Percentiles rank a stretch among this genome's conserved stretches.
phyloP scores from a whole-genome alignment of 1,284 basidiomycete genomes.

The Meira nashicola region DNA sequence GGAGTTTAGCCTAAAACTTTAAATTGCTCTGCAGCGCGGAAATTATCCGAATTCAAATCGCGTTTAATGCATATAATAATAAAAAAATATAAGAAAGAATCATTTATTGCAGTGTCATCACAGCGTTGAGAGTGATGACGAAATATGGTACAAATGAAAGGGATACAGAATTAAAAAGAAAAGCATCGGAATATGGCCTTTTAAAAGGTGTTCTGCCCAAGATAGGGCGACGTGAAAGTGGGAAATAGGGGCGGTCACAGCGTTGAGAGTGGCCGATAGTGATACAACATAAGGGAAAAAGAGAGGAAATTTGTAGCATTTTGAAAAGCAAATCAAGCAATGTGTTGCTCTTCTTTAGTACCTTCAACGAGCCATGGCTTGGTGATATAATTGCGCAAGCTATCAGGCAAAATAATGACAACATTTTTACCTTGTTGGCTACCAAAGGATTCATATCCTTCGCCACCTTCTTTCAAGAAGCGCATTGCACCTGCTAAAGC shows the following conservation, averaged over 20 bases:
- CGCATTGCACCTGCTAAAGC: constrained; percentile 71
- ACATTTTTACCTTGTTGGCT: constrained; percentile 74
- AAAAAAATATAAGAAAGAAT: too few relatives aligned
- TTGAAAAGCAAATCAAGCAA: not conserved
- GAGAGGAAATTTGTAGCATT: not conserved
- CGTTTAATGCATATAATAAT: too few relatives aligned
- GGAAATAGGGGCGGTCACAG: not conserved
- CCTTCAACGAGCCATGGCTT: constrained; percentile 58
- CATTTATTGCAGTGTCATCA: too few relatives aligned
- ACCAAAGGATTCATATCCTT: constrained; percentile 64
- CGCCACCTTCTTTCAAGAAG: constrained; percentile 65
- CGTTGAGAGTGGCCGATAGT: constrained; percentile 2
- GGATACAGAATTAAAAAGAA: too few relatives aligned
- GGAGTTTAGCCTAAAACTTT: too few relatives aligned
- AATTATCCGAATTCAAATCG: too few relatives aligned
- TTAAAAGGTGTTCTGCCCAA: too few relatives aligned
- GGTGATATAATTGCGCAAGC: constrained; percentile 92
- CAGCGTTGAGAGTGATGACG: too few relatives aligned
- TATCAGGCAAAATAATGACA: constrained; percentile 81
- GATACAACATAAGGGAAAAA: not conserved
- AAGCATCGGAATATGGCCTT: too few relatives aligned
- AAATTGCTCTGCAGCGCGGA: too few relatives aligned
- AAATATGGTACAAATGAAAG: too few relatives aligned
- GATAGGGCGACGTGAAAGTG: too few relatives aligned
- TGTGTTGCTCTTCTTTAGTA: constrained; percentile 20